Percentiles rank a stretch among this genome's conserved stretches.
Conservation (phyloP, 2,329 filamentous ascomycete genomes). For the Plenodomus tracheiphilus region DNA sequence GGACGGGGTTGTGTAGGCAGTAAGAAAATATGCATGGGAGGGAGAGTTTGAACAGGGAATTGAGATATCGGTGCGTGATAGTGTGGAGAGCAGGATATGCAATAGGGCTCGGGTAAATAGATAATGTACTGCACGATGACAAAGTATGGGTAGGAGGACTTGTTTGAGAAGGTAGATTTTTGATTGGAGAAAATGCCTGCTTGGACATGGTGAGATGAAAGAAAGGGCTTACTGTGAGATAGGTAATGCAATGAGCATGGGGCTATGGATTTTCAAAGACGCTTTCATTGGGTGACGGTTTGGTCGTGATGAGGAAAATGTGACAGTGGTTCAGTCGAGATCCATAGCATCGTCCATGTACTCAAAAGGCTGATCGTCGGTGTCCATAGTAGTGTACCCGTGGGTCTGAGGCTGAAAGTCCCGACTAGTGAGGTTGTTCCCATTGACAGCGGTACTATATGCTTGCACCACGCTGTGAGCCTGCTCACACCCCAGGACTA, state of each 20-base stretch:
- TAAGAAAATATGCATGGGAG: constrained; percentile 39
- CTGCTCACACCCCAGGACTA: constrained; percentile 63
- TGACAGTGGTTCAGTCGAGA: constrained; percentile 24
- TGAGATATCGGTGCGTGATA: neutral
- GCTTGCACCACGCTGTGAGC: constrained; percentile 53
- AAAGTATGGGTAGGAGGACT: constrained; percentile 12
- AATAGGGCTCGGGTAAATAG: constrained; percentile 36
- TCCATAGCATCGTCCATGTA: constrained; percentile 45
- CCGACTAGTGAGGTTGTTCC: constrained; percentile 14
- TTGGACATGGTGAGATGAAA: too few species aligned
- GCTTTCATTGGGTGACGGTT: neutral
- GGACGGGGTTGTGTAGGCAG: constrained; percentile 42
- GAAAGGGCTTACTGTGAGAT: too few species aligned
- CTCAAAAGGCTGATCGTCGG: constrained; percentile 32
- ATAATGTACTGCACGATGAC: constrained; percentile 36
- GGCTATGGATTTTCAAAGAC: too few species aligned
- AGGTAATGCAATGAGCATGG: too few species aligned
- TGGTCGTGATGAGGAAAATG: neutral
- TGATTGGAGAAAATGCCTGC: constrained; percentile 19
- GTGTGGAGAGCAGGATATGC: neutral
- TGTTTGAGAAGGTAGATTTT: constrained; percentile 28
- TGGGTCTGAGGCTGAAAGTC: constrained; percentile 25
- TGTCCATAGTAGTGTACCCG: constrained; percentile 10
- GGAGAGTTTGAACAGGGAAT: constrained; percentile 3
- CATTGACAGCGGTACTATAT: constrained; percentile 5